Base-by-base conservation (phyloP, 2,329 filamentous ascomycete genomes). In the Ophiocordyceps camponoti-floridani region DNA sequence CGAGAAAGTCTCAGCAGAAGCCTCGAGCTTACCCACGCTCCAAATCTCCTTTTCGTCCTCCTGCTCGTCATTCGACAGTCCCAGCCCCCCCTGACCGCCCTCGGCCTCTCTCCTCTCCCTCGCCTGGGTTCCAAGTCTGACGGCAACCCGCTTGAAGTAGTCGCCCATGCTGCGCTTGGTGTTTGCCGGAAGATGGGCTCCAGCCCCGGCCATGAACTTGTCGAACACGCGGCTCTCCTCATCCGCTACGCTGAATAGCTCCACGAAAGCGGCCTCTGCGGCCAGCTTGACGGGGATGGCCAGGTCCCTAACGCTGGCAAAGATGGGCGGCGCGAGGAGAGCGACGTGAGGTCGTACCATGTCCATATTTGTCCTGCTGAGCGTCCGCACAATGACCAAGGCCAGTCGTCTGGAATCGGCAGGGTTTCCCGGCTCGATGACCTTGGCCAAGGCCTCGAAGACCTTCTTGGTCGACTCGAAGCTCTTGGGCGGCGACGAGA, bases 41-140 rank as follows among this genome's bases (percentile, higher is more conserved):
- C 87, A 94, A 49, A 98, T 79, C 67, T 98, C 91, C 62, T 77
- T 82, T 68, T 95, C 86, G 63, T 98, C 91, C 57, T 98, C 91
- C 30, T 78, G 68, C 66, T 98, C 91, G 61, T 98, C 91, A 57
- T 84, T 87, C 31, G 82, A 84, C 54, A 98, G 61, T 0, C 88
- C 88, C 43, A 96, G 59, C 0, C 87, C 86, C 42, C 88, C 88
- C 47, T 81, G 75, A 8, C 89, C 91, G 49, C 88, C 89, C 59
- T 95, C 88, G 0, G 91, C 91, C 53, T 94, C 88, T 56, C 77
- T 83, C 53, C 91, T 75, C 66, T 98, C 91, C 49, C 86, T 75
- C 2, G 84, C 87, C 60, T 96, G 91, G 16, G 69, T 75, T n/a
- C 84, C 89, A 18, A 96, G 65, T 53, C 88, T 76, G 55, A 89